Evolutionary conservation across 179 eudicot species (phyloP), one percentile per base, ranked within the genome.

Genomic region (Silene vulgaris): DNA sequence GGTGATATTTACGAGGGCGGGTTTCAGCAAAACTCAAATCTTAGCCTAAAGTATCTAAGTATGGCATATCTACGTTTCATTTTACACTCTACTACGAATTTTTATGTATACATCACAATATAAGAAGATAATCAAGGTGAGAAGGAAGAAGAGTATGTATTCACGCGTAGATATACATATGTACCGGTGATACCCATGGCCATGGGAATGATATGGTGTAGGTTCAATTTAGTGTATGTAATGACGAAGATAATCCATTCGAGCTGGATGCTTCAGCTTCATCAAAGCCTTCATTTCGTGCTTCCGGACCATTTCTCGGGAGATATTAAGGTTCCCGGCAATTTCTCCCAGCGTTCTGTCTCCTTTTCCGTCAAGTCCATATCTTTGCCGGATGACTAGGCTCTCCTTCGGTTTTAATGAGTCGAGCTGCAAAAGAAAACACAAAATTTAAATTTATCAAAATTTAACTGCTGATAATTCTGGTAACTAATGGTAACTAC

Each of bases 381-480:
- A 95, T 82, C 98, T 88, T 82, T 92, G 98, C 71, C 98, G 82
- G 76, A 95, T 90, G 69, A 95, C 98, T 87, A 92, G 76, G 79
- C 93, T 95, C 85, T 93, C 98, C 85, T 93, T 93, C 1, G 98
- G 98, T 79, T 92, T 90, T 82, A 94, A 84, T 16, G 98, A 94
- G 79, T 92, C 98, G 61, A 94, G 98, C 98, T 94, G 96, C 21
- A 65, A 68, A 67, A 28, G 21, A 12, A 32, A 71, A 9, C 32
- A 29, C 17, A 43, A 1, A 32, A 12, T 57, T 48, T 45, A 1
- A 32, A 12, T 57, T 48, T 45, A 45, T 50, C 21, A 35, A 52
- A 60, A 6, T 23, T 72, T 61, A 72, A 12, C 9, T n/a, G 8
- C 52, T 35, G 17, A 26, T 40, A 8, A 16, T 6, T 45, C 52